Conservation (phyloP, 2,329 filamentous ascomycete genomes). For the Verticillium nonalfalfae region DNA sequence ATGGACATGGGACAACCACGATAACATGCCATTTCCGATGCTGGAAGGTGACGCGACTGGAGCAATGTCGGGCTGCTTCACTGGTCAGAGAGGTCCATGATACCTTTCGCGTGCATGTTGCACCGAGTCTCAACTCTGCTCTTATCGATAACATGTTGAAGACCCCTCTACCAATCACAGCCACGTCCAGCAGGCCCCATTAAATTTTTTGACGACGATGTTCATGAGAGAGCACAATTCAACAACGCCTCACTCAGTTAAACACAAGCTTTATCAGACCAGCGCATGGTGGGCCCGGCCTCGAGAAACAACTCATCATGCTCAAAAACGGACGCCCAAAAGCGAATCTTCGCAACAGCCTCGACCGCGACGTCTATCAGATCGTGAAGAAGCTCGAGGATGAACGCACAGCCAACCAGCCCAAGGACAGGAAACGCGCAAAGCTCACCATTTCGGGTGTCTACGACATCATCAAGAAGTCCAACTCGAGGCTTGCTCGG, state of each 20-base stretch:
- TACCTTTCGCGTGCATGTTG: too few species aligned
- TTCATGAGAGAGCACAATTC: not conserved
- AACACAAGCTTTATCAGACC: not conserved
- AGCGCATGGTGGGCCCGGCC: not conserved
- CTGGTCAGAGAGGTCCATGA: too few species aligned
- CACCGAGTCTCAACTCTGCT: too few species aligned
- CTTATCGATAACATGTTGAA: not conserved
- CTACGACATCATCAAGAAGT: slow-evolving; percentile 67
- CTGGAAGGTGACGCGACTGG: too few species aligned
- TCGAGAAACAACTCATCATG: not conserved
- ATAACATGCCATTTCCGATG: too few species aligned
- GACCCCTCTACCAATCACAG: not conserved
- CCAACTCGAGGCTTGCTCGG: slow-evolving; percentile 80
- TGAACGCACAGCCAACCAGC: slow-evolving; percentile 45
- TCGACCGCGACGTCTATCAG: slow-evolving; percentile 72
- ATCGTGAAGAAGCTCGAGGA: slow-evolving; percentile 72
- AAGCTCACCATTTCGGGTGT: slow-evolving; percentile 53
- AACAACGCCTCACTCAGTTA: not conserved
- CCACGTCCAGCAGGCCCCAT: not conserved
- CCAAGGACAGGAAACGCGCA: slow-evolving; percentile 14
- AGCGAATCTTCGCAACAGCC: slow-evolving; percentile 40
- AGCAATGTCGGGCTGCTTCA: too few species aligned
- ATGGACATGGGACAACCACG: too few species aligned
- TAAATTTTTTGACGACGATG: slow-evolving; percentile 1
- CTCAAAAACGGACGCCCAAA: slow-evolving; percentile 1